Conservation (phyloP, 129 eudicot species). For the Gnaphalium uliginosum region DNA sequence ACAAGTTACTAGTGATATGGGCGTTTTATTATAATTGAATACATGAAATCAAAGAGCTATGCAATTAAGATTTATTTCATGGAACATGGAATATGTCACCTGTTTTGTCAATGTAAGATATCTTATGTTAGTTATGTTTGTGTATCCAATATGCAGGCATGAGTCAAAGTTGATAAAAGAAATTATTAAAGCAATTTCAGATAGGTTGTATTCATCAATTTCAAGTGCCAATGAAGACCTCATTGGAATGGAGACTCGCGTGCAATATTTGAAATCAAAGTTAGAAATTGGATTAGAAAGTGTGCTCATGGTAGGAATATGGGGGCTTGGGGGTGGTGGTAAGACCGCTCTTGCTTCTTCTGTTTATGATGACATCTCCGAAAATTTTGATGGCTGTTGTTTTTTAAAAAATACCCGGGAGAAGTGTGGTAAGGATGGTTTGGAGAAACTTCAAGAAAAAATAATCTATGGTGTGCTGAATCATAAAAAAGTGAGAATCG, state of each 20-base stretch:
- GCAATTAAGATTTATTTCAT: too few species aligned
- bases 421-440: not conserved
- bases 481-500: too few species aligned
- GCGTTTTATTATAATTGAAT: too few species aligned
- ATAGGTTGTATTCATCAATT: not conserved
- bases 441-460: too few species aligned
- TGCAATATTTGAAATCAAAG: conserved; percentile 5
- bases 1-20: too few species aligned
- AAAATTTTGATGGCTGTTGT: conserved; percentile 24
- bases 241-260: conserved; percentile 21
- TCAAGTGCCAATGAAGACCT: conserved; percentile 7
- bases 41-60: too few species aligned
- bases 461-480: too few species aligned
- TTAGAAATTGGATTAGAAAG: conserved; percentile 3
- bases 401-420: conserved; percentile 20
- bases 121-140: not conserved
- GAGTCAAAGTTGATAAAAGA: conserved; percentile 9
- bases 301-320: conserved; percentile 28
- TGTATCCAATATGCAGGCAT: conserved; percentile 8
- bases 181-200: not conserved
- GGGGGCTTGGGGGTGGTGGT: conserved; percentile 33
- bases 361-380: not conserved
- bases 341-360: conserved; percentile 28
- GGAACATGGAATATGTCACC: not conserved
- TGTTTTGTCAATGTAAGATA: not conserved